Evolutionary conservation across 2,329 filamentous ascomycete species (phyloP).

Genomic region (Exophiala dermatitidis): DNA sequence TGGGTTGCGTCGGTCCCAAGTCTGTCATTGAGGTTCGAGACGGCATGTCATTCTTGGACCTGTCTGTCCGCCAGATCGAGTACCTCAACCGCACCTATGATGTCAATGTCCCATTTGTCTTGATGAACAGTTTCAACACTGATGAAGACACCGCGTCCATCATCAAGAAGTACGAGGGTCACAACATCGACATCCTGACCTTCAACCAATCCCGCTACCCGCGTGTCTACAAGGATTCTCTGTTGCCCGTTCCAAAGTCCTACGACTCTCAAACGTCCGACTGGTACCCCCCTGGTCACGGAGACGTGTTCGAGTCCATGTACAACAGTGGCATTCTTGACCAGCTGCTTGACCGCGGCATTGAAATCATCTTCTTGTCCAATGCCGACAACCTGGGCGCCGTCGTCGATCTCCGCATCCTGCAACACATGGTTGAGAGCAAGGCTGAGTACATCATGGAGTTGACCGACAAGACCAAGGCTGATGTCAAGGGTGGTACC

Average conservation of each 20-base stretch:
- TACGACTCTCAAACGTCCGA: constrained; percentile 81
- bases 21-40: constrained; percentile 99
- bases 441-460: constrained; percentile 99
- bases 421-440: constrained; percentile 99
- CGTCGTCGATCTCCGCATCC: constrained; percentile 93
- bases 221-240: constrained; percentile 95
- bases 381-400: constrained; percentile 98
- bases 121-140: constrained; percentile 99
- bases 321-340: constrained; percentile 99
- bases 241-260: constrained; percentile 88
- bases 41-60: constrained; percentile 99
- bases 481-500: constrained; percentile 99
- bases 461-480: constrained; percentile 99
- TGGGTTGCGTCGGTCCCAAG: constrained; percentile 98
- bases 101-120: constrained; percentile 93
- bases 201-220: constrained; percentile 99
- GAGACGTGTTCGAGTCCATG: constrained; percentile 98
- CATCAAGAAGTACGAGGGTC: constrained; percentile 99
- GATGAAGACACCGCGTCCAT: constrained; percentile 96
- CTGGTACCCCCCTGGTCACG: constrained; percentile 98
- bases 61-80: constrained; percentile 97
- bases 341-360: constrained; percentile 87
- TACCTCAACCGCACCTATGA: constrained; percentile 97
- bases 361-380: constrained; percentile 97
- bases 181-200: constrained; percentile 98